Evolutionary conservation across 345 rosid genomes (phyloP).

Genomic region (Citrus maxima): DNA sequence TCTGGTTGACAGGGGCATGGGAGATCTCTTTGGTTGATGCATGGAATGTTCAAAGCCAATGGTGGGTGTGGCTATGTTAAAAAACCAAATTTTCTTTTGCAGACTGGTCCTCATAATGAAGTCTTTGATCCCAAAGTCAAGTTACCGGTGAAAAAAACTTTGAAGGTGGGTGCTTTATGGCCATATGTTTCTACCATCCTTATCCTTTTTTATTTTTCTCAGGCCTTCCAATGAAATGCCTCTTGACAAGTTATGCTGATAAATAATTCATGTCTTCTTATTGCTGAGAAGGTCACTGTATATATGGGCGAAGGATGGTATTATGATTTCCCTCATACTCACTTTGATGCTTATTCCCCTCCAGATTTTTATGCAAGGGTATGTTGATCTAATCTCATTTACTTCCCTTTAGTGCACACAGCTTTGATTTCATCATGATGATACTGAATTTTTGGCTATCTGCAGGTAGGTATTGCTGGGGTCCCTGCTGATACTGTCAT

Average conservation of each 20-base stretch:
- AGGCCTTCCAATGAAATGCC: background rate
- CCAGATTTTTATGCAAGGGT: slow-evolving; percentile 86
- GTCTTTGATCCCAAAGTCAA: slow-evolving; percentile 59
- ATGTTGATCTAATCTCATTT: slow-evolving; percentile 16
- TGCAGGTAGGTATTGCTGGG: slow-evolving; percentile 84
- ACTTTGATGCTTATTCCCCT: slow-evolving; percentile 77
- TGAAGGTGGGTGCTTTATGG: slow-evolving; percentile 52
- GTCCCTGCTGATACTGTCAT: slow-evolving; percentile 64
- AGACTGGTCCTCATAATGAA: slow-evolving; percentile 28
- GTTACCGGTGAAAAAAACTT: slow-evolving; percentile 50
- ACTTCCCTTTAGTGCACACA: background rate
- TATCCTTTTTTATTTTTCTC: background rate
- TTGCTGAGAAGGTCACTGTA: slow-evolving; percentile 53
- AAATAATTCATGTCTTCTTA: background rate
- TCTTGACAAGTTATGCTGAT: background rate
- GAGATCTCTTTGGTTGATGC: slow-evolving; percentile 89
- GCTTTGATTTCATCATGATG: background rate
- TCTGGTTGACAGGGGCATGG: slow-evolving; percentile 60
- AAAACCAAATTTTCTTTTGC: slow-evolving; percentile 68
- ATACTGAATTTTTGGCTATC: background rate
- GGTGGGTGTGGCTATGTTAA: slow-evolving; percentile 92
- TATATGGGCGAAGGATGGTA: slow-evolving; percentile 97
- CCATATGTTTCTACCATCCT: background rate
- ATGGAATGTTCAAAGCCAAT: slow-evolving; percentile 88
- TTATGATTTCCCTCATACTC: slow-evolving; percentile 62